Percentiles rank a stretch among this genome's conserved stretches.
These are phyloP conservation scores for Gamarada debralockiae DNA, from an alignment of 495 filamentous ascomycete genomes.

Conservation along the genomic window DNA sequence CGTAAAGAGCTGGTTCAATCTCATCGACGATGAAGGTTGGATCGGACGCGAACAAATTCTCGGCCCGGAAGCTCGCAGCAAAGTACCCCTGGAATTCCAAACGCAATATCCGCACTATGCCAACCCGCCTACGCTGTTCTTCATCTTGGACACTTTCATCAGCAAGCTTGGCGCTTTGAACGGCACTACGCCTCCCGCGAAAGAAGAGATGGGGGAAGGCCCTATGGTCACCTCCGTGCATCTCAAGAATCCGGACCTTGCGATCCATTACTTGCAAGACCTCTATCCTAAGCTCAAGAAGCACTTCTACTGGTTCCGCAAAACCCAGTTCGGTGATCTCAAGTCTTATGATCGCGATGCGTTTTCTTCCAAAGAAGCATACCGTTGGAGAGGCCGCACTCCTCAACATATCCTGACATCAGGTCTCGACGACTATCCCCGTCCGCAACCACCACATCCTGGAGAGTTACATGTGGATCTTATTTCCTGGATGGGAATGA, in stretches of 20 bases:
- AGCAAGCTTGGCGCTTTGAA: slow-evolving; percentile 54
- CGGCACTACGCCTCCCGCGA: slow-evolving; percentile 11
- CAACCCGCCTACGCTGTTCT: slow-evolving; percentile 95
- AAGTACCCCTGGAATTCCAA: slow-evolving; percentile 94
- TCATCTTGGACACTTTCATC: slow-evolving; percentile 78
- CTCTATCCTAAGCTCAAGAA: slow-evolving; percentile 91
- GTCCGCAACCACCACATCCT: slow-evolving; percentile 93
- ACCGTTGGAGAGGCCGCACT: slow-evolving; percentile 93
- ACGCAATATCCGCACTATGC: slow-evolving; percentile 97
- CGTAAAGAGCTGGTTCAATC: slow-evolving; percentile 90
- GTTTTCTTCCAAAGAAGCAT: slow-evolving; percentile 82
- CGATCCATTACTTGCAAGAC: slow-evolving; percentile 67
- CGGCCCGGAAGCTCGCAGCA: slow-evolving; percentile 89
- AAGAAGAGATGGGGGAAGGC: slow-evolving; percentile 7
- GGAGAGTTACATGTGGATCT: slow-evolving; percentile 95
- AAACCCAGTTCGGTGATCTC: slow-evolving; percentile 86
- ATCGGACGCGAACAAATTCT: slow-evolving; percentile 96
- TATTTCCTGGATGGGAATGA: slow-evolving; percentile 95
- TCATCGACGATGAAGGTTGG: slow-evolving; percentile 98
- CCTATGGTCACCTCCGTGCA: slow-evolving; percentile 35
- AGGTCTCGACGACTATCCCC: slow-evolving; percentile 93
- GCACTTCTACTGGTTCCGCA: slow-evolving; percentile 92
- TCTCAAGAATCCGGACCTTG: slow-evolving; percentile 61
- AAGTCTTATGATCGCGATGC: slow-evolving; percentile 86
- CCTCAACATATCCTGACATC: slow-evolving; percentile 84